Conservation (phyloP, 2,329 filamentous ascomycete genomes). For the Aureobasidium sp. region DNA sequence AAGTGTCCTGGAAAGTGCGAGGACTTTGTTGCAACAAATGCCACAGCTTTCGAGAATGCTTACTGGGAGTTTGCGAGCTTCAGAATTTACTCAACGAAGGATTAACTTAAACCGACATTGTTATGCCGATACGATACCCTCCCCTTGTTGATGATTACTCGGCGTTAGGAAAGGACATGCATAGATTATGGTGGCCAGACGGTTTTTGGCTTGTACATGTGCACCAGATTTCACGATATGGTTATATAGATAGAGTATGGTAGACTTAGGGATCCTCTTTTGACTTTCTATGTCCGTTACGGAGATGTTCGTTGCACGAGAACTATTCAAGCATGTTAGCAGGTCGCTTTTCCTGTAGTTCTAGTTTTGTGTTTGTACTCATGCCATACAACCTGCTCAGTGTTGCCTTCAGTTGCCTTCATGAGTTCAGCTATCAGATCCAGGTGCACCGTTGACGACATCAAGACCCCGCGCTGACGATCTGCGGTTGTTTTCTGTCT, state of each 20-base stretch:
- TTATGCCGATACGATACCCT: conserved; percentile 4
- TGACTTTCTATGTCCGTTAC: background rate
- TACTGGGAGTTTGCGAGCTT: conserved; percentile 46
- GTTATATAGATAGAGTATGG: too few relatives aligned
- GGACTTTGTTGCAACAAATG: conserved; percentile 51
- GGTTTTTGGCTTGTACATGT: too few relatives aligned
- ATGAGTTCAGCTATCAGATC: background rate
- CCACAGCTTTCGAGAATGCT: conserved; percentile 47
- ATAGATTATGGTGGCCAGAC: too few relatives aligned
- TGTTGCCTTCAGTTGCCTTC: background rate
- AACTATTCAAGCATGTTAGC: too few relatives aligned
- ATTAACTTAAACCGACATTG: background rate
- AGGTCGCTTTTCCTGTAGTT: too few relatives aligned
- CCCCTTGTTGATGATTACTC: background rate
- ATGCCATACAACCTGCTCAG: too few relatives aligned
- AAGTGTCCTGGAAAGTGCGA: conserved; percentile 46
- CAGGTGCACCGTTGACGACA: background rate
- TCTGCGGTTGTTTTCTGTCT: background rate
- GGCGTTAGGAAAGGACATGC: too few relatives aligned
- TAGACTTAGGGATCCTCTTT: background rate
- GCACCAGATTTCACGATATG: too few relatives aligned
- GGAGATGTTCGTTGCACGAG: too few relatives aligned
- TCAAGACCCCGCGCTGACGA: background rate
- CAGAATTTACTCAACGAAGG: conserved; percentile 9
- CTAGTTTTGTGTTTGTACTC: background rate